Base-by-base conservation (phyloP, 2,329 filamentous ascomycete genomes). In the Bipolaris sorokiniana region DNA sequence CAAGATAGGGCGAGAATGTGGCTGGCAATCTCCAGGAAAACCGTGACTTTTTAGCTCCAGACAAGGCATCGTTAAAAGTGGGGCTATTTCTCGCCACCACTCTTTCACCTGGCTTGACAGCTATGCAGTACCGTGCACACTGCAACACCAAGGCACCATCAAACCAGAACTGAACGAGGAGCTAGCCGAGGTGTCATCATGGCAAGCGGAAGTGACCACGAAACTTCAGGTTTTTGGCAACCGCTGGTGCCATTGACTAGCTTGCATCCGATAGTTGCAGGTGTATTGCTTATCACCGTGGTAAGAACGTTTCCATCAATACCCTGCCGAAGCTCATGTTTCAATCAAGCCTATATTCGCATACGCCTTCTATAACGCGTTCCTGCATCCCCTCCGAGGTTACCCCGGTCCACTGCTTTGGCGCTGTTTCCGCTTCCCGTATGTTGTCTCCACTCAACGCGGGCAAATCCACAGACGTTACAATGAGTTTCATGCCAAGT, bases 371-470 rank as follows among this genome's bases (percentile, higher is more conserved):
- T 71, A 72, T 52, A 74, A 74, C 53, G 55, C 54, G 2, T 69
- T 61, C 41, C 46, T 71, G 1, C 69, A 72, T 38, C 70, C 70
- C 13, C 61, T 74, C 0, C 64, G 65, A 37, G 53, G 44, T 2
- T 73, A 72, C 49, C 71, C 71, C 4, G 71, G 71, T 13, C 71
- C 71, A 11, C 48, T 67, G 1, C 61, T 71, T 1, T 74, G 70
- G 71, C 56, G 60, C 7, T 58, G 66, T 18, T 73, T 64, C 53
- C 62, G 68, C 40, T 48, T 72, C 13, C 64, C 70, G 1, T 70
- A 70, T 42, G 67, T 72, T 16, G 59, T 72, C 20, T 62, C 69
- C 10, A 65, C 63, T 3, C 67, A 70, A 9, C 58, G 59, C n/a
- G 70, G 70, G 15, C 54, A 67, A 20, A 61, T 73, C 0, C 70